These are phyloP conservation scores for Metarhizium guizhouense DNA, from an alignment of 2,329 filamentous ascomycete species.

Conservation along the genomic window DNA sequence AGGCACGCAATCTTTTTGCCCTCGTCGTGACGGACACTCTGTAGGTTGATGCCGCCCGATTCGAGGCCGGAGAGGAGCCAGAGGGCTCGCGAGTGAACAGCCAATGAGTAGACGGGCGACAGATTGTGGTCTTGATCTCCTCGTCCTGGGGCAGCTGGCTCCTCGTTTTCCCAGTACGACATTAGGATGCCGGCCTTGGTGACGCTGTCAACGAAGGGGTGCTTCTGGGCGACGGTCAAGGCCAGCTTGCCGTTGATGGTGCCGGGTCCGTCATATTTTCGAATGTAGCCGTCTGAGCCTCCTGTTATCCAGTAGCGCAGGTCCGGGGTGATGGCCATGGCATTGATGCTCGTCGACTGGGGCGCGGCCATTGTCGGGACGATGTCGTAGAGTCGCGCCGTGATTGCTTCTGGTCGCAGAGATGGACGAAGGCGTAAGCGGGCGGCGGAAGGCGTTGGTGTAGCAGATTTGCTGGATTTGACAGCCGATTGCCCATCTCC, in stretches of 20 bases:
- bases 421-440: conserved; percentile 37
- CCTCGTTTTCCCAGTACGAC: conserved; percentile 98
- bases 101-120: conserved; percentile 92
- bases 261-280: conserved; percentile 91
- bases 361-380: conserved; percentile 95
- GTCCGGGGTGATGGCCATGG: conserved; percentile 83
- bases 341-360: conserved; percentile 91
- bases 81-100: conserved; percentile 78
- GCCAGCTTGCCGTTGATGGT: conserved; percentile 93
- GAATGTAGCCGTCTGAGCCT: conserved; percentile 88
- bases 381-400: conserved; percentile 81
- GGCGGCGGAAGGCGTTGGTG: conserved; percentile 13
- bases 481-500: background rate
- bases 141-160: conserved; percentile 41
- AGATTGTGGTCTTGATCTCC: conserved; percentile 51
- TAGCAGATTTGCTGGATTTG: conserved; percentile 17
- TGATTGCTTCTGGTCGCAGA: conserved; percentile 70
- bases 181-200: conserved; percentile 89
- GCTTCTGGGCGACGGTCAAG: conserved; percentile 87
- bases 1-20: conserved; percentile 80
- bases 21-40: conserved; percentile 89
- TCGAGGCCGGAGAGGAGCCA: conserved; percentile 90
- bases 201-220: conserved; percentile 96
- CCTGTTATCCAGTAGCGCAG: conserved; percentile 93
- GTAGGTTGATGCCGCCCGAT: conserved; percentile 84